phyloP scores from a whole-genome alignment of 2,329 filamentous ascomycete species.

The Domatiomyces globalis region DNA sequence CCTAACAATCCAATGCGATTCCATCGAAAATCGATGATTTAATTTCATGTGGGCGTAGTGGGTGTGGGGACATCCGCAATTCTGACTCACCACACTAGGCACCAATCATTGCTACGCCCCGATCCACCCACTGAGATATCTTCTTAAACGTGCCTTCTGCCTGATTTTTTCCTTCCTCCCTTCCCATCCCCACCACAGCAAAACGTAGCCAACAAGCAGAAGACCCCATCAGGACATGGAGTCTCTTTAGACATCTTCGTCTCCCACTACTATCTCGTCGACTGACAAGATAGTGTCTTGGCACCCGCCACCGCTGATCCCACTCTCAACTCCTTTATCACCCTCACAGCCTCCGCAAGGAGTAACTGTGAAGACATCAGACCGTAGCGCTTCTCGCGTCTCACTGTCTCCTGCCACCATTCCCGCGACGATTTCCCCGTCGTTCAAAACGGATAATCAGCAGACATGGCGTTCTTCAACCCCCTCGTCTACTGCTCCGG shows the following conservation, averaged over 20 bases:
- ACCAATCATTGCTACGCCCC: neutral
- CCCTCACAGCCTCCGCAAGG: constrained; percentile 21
- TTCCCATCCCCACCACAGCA: neutral
- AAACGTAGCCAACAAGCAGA: constrained; percentile 4
- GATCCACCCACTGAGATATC: neutral
- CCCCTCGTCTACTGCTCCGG: constrained; percentile 21
- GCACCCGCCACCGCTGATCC: constrained; percentile 5
- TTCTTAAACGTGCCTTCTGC: neutral
- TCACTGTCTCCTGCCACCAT: constrained; percentile 22
- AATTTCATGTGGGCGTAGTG: neutral
- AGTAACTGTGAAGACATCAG: constrained; percentile 22
- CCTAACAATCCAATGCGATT: too few species aligned
- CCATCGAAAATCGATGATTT: neutral
- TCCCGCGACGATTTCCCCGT: constrained; percentile 21
- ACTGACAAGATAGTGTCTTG: constrained; percentile 21
- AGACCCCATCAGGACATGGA: constrained; percentile 21
- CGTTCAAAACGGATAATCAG: constrained; percentile 26
- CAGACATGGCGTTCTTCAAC: constrained; percentile 24
- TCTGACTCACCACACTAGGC: neutral
- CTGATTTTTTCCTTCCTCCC: neutral
- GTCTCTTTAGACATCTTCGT: constrained; percentile 17
- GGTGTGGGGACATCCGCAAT: neutral
- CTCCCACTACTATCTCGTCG: constrained; percentile 16
- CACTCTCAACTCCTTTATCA: constrained; percentile 15
- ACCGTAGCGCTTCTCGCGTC: constrained; percentile 17